Evolutionary conservation across 108 stramenopile species (phyloP), one percentile per base, ranked within the genome.

Genomic region (Cylindrotheca fusiformis): DNA sequence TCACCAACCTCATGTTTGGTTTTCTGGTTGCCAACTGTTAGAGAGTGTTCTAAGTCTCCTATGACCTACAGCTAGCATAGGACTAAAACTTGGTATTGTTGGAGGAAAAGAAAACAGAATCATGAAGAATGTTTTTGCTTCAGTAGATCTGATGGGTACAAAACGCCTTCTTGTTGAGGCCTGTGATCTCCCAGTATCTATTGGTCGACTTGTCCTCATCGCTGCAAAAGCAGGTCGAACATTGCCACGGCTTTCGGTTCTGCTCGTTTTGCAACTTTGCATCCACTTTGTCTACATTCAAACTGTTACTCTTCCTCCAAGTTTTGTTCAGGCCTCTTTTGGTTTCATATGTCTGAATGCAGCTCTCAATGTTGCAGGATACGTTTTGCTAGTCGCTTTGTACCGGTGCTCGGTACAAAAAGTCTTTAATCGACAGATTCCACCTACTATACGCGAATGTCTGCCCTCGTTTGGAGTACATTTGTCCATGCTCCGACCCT

Each of bases 351-450:
- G 6, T 10, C 36, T 41, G 6, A 10, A 14, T 14, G 6, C 14
- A 6, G 36, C 14, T 6, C 10, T 41, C 10, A 41, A 36, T 32
- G 2, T 55, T 17, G 52, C 67, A 14, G 73, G 79, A 19, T 83
- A 80, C 30, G 33, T 51, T 20, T 36, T 83, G 25, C 67, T 83
- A 20, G 19, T 74, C 21, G 36, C 56, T 10, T 64, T 83, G 23
- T 83, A 80, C 49, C 62, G 66, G 52, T 76, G 80, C 44, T 83
- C 79, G 20, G 72, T 83, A 30, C 57, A 66, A 55, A 74, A 67
- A 63, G 75, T 83, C 30, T 83, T 83, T 69, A 83, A 83, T 62
- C 69, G 75, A 30, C 49, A 77, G 55, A 50, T 83, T 33, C 82
- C 82, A 19, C 26, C 19, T 1, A 63, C 61, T 27, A n/a, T 48